Evolutionary conservation across 2,329 filamentous ascomycete species (phyloP).

Genomic region (Fusarium lateritium): DNA sequence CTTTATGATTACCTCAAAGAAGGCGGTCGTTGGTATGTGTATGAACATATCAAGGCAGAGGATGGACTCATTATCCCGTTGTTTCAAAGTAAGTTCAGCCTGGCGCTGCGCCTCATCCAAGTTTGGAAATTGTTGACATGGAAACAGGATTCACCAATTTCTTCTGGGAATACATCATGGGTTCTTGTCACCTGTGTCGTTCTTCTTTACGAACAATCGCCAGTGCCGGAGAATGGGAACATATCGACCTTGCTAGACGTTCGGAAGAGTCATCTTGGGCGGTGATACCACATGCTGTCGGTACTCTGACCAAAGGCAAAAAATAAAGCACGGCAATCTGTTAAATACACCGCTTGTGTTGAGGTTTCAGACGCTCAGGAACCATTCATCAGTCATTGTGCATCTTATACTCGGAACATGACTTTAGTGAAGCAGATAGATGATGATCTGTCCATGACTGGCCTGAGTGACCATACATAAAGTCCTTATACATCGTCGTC

Average conservation of each 20-base stretch:
- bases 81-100: background rate
- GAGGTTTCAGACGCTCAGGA: no score
- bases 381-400: no score
- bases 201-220: background rate
- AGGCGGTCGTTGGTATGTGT: conserved; percentile 7
- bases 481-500: no score
- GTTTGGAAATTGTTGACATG: background rate
- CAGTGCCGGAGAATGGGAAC: background rate
- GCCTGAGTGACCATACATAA: no score
- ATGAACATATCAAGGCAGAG: conserved; percentile 3
- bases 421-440: no score
- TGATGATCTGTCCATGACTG: no score
- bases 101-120: no score
- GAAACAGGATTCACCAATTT: background rate
- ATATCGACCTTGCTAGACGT: background rate
- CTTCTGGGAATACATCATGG: background rate
- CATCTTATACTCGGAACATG: no score
- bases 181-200: conserved; percentile 4
- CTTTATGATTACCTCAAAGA: conserved; percentile 7
- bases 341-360: no score
- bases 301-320: background rate
- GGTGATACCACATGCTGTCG: background rate
- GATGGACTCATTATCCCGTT: background rate
- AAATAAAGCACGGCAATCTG: no score
- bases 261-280: background rate